A percentile compares a stretch with the other conserved stretches of the same genome.
Evolutionary conservation across 306 rosid species (phyloP).

Genomic region (Arachis hypogaea): DNA sequence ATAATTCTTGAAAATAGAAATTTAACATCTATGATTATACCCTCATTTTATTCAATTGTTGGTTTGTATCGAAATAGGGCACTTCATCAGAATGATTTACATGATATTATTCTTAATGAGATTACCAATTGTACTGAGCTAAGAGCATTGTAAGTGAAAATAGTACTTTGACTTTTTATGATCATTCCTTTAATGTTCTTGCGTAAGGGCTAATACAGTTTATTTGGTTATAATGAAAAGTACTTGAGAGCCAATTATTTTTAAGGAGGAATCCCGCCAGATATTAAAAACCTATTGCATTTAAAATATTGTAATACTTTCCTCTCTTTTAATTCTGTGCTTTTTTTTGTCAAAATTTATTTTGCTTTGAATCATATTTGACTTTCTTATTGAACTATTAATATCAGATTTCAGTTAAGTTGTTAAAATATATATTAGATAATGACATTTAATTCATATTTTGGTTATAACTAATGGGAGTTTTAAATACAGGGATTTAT

Average conservation of each 20-base stretch:
- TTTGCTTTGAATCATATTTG: neutral
- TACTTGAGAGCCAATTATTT: constrained; percentile 73
- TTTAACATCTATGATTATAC: no score
- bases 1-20: no score
- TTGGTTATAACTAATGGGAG: no score
- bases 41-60: neutral
- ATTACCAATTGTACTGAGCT: no score
- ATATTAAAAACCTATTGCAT: constrained; percentile 65
- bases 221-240: constrained; percentile 37
- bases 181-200: neutral
- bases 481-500: no score
- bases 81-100: no score
- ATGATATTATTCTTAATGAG: no score
- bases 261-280: constrained; percentile 70
- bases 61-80: neutral
- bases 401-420: neutral
- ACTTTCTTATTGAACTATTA: no score
- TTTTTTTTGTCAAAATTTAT: neutral
- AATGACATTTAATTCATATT: neutral
- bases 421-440: neutral
- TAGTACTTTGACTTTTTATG: neutral
- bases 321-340: neutral
- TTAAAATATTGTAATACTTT: constrained; percentile 58
- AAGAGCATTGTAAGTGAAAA: no score
- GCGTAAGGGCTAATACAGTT: neutral